Percentiles rank a stretch among this genome's conserved stretches.
Conservation (phyloP, 2,329 filamentous ascomycete genomes). For the Talaromyces funiculosus region DNA sequence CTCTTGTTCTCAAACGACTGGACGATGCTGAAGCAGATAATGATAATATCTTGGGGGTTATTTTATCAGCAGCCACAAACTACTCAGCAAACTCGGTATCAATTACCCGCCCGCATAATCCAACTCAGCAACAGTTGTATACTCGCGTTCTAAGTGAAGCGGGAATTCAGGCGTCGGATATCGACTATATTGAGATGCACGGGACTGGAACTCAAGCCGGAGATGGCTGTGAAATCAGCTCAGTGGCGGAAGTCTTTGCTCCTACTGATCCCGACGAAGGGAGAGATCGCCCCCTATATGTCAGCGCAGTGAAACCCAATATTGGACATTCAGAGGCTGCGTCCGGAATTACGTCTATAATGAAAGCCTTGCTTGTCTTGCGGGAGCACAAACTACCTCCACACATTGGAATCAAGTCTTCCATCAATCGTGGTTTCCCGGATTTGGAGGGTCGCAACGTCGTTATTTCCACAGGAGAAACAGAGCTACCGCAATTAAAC, state of each 20-base stretch:
- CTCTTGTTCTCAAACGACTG: conserved; percentile 70
- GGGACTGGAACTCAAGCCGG: conserved; percentile 83
- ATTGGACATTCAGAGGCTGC: conserved; percentile 41
- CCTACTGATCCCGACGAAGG: conserved; percentile 45
- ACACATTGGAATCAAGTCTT: conserved; percentile 36
- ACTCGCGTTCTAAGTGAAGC: conserved; percentile 64
- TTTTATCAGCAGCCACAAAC: conserved; percentile 70
- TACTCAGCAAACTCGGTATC: conserved; percentile 76
- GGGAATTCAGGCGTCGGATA: conserved; percentile 67
- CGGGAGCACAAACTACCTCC: conserved; percentile 27
- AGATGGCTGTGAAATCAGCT: conserved; percentile 75
- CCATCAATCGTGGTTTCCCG: conserved; percentile 41
- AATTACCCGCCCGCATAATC: conserved; percentile 76
- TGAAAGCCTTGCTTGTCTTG: conserved; percentile 35
- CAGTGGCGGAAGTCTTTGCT: conserved; percentile 62
- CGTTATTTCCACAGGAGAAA: conserved; percentile 33
- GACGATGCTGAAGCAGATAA: conserved; percentile 71
- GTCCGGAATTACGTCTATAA: conserved; percentile 23
- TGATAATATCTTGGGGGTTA: conserved; percentile 62
- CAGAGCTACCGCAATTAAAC: conserved; percentile 27
- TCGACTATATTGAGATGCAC: conserved; percentile 85
- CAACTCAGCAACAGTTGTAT: conserved; percentile 67
- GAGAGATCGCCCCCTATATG: conserved; percentile 45
- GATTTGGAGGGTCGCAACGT: conserved; percentile 41
- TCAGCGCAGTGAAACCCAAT: conserved; percentile 46